Conservation (phyloP, 345 rosid genomes). For the Salix viminalis region DNA sequence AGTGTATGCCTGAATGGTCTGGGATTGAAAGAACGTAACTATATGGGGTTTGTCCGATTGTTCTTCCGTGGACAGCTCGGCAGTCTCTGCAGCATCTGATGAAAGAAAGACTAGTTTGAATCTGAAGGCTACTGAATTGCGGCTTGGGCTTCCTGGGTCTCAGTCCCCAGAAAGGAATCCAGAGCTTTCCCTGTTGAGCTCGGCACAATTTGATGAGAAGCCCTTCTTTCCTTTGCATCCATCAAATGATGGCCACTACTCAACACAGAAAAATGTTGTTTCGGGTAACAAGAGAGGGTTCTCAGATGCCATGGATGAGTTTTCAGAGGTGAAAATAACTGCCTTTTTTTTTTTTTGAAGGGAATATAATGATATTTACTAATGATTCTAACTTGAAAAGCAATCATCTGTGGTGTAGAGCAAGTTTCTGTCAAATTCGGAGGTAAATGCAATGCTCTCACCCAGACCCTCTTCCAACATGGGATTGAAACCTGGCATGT, state of each 20-base stretch:
- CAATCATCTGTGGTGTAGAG: conserved; percentile 37
- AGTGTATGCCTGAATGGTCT: conserved; percentile 23
- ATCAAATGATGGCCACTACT: conserved; percentile 17
- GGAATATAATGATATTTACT: neutral
- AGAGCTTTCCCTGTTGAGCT: conserved; percentile 16
- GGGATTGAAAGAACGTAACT: conserved; percentile 28
- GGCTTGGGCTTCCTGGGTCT: conserved; percentile 35
- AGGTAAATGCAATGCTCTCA: conserved; percentile 23
- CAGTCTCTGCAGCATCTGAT: conserved; percentile 1
- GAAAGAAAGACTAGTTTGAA: conserved; percentile 22
- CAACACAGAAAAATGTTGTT: conserved; percentile 23
- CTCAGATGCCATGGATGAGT: conserved; percentile 54
- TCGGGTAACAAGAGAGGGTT: conserved; percentile 40
- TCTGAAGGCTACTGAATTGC: conserved; percentile 31
- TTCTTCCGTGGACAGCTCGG: conserved; percentile 28
- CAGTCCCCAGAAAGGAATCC: conserved; percentile 30
- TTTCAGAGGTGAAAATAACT: conserved; percentile 44
- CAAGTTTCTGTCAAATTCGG: conserved; percentile 34
- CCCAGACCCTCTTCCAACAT: conserved; percentile 34
- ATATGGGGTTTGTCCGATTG: conserved; percentile 36
- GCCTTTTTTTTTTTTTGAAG: neutral
- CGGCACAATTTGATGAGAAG: conserved; percentile 27
- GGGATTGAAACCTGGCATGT: conserved; percentile 43
- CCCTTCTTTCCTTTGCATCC: conserved; percentile 31
- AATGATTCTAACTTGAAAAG: conserved; percentile 14